phyloP scores from a whole-genome alignment of 257 asterid genomes.

The Ajuga chamaepitys region DNA sequence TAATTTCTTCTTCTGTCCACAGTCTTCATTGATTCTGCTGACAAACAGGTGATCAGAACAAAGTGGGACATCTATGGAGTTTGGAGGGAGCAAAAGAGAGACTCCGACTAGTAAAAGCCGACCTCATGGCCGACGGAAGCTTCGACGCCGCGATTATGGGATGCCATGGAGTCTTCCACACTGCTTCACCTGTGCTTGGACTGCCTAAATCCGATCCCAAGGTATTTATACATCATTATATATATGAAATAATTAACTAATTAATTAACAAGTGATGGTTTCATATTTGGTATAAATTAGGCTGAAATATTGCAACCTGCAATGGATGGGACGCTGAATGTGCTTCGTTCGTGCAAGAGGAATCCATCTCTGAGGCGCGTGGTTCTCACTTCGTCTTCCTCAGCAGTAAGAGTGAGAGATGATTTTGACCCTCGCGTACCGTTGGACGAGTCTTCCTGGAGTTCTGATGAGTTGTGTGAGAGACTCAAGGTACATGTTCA shows the following conservation, averaged over 20 bases:
- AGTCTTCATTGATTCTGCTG: background rate
- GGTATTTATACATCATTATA: slow-evolving; percentile 21
- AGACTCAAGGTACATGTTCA: slow-evolving; percentile 43
- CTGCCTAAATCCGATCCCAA: slow-evolving; percentile 35
- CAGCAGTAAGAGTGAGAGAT: slow-evolving; percentile 62
- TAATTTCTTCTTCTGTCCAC: background rate
- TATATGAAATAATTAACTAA: background rate
- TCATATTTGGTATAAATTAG: slow-evolving; percentile 12
- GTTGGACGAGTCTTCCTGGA: slow-evolving; percentile 86
- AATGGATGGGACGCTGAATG: slow-evolving; percentile 79
- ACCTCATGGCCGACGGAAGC: slow-evolving; percentile 71
- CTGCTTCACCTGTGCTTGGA: slow-evolving; percentile 88
- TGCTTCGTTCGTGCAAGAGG: slow-evolving; percentile 70
- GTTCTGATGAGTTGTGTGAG: slow-evolving; percentile 61
- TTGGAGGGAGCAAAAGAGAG: slow-evolving; percentile 79
- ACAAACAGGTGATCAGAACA: slow-evolving; percentile 30
- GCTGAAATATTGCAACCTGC: slow-evolving; percentile 79
- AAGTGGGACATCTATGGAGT: slow-evolving; percentile 69
- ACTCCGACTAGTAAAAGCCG: slow-evolving; percentile 52
- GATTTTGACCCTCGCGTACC: slow-evolving; percentile 40
- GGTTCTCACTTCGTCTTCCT: slow-evolving; percentile 87
- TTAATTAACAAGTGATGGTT: no score
- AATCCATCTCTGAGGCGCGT: slow-evolving; percentile 64
- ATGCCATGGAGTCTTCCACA: slow-evolving; percentile 81
- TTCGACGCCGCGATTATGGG: slow-evolving; percentile 70